Evolutionary conservation across 2,329 filamentous ascomycete genomes (phyloP).

Genomic region (Tolypocladium guangdongense): DNA sequence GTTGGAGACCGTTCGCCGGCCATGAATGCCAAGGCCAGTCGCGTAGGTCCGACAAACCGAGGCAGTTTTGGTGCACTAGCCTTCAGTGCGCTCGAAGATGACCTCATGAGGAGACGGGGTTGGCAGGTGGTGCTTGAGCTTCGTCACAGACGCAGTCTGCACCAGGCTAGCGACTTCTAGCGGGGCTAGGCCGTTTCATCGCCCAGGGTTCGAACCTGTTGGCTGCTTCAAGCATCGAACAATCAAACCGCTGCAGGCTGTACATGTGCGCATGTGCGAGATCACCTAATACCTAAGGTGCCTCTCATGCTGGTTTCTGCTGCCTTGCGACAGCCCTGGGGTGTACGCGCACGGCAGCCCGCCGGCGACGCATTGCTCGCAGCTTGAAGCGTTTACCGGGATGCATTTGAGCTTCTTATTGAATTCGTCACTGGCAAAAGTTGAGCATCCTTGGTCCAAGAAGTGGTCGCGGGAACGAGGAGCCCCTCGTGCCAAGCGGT

Average conservation of each 20-base stretch:
- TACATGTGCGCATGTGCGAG: background rate
- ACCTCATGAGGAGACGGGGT: constrained; percentile 6
- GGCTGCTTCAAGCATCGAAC: background rate
- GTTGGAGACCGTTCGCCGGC: constrained; percentile 24
- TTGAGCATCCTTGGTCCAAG: constrained; percentile 4
- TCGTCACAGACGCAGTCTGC: constrained; percentile 13
- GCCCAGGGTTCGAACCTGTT: constrained; percentile 11
- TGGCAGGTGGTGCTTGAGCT: constrained; percentile 12
- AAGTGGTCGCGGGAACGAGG: too few species aligned
- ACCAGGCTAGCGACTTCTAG: constrained; percentile 18
- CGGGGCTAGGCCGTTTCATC: constrained; percentile 18
- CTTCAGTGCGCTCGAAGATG: constrained; percentile 8
- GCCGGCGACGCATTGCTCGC: constrained; percentile 18
- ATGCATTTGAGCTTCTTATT: constrained; percentile 31
- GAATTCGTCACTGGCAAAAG: constrained; percentile 21
- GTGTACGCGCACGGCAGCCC: constrained; percentile 16
- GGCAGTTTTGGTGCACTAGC: constrained; percentile 17
- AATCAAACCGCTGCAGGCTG: background rate
- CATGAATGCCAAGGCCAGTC: constrained; percentile 22
- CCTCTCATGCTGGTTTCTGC: constrained; percentile 12
- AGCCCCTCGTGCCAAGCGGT: too few species aligned
- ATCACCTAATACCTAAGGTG: background rate
- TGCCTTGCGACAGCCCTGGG: constrained; percentile 9
- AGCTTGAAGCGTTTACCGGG: constrained; percentile 12
- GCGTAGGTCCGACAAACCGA: constrained; percentile 25